These are phyloP conservation scores for Phragmites australis DNA, from an alignment of 176 grass and related monocot genomes.

Conservation along the genomic window DNA sequence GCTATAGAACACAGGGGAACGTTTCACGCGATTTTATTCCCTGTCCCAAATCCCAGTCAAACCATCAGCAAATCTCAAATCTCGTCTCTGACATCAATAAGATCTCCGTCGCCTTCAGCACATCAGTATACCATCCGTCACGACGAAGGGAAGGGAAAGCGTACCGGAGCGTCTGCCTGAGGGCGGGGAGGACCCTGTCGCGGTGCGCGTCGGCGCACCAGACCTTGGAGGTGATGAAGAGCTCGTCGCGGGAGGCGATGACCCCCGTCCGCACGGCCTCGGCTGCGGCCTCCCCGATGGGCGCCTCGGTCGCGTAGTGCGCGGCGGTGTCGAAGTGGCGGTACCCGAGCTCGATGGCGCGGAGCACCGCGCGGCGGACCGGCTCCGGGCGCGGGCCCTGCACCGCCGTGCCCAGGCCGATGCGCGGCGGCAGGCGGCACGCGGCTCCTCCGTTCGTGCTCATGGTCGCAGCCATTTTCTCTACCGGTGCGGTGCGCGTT, in stretches of 20 bases:
- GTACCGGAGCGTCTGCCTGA: conserved; percentile 47
- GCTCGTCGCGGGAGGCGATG: conserved; percentile 49
- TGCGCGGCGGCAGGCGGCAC: conserved; percentile 31
- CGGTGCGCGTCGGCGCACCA: conserved; percentile 59
- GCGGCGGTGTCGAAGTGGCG: conserved; percentile 70
- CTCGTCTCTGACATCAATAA: too few species aligned
- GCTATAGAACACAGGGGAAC: too few species aligned
- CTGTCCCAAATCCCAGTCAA: too few species aligned
- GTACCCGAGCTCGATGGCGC: conserved; percentile 59
- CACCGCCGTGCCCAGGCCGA: conserved; percentile 66
- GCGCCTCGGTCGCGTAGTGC: conserved; percentile 56
- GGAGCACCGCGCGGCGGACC: conserved; percentile 42
- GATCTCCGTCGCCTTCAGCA: too few species aligned
- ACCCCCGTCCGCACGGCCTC: conserved; percentile 49
- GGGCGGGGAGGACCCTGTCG: conserved; percentile 55
- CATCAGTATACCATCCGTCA: too few species aligned
- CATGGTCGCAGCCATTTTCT: not conserved
- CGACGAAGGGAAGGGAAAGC: too few species aligned
- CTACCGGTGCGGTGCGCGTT: not conserved
- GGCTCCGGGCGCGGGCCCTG: conserved; percentile 44
- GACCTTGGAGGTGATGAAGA: conserved; percentile 84
- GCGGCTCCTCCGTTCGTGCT: not conserved
- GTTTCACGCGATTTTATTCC: too few species aligned
- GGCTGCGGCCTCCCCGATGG: conserved; percentile 55
- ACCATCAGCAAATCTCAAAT: too few species aligned